Percentiles rank a stretch among this genome's conserved stretches.
These are phyloP conservation scores for Kalanchoe fedtschenkoi DNA, from an alignment of 164 flowering plant species.

Conservation along the genomic window DNA sequence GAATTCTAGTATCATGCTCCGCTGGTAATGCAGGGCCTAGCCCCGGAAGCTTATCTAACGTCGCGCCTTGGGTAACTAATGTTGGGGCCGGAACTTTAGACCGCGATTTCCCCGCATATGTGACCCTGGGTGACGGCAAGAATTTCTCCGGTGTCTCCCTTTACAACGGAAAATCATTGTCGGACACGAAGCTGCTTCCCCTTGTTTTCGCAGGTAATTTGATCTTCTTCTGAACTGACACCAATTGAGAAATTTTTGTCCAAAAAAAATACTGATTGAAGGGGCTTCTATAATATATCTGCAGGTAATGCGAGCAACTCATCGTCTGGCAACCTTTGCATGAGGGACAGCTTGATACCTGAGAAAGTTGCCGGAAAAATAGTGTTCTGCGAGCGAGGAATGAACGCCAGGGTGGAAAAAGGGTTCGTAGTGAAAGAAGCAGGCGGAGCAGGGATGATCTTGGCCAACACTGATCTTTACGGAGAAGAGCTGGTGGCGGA, in stretches of 20 bases:
- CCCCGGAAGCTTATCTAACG: constrained; percentile 33
- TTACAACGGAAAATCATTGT: constrained; percentile 28
- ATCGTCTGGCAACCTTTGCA: constrained; percentile 44
- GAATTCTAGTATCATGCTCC: constrained; percentile 51
- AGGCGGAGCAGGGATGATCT: constrained; percentile 85
- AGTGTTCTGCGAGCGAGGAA: constrained; percentile 75
- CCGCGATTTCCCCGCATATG: constrained; percentile 54
- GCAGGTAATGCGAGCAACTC: constrained; percentile 50
- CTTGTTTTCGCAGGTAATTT: constrained; percentile 42
- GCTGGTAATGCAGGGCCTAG: constrained; percentile 57
- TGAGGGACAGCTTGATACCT: constrained; percentile 38
- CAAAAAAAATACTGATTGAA: too few relatives aligned
- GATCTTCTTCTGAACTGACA: too few relatives aligned
- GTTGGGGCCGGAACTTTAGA: constrained; percentile 62
- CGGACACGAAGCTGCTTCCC: constrained; percentile 21
- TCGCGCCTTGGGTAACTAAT: constrained; percentile 62
- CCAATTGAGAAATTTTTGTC: too few relatives aligned
- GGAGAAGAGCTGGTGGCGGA: constrained; percentile 80
- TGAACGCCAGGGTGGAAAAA: constrained; percentile 48
- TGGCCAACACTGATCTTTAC: constrained; percentile 46
- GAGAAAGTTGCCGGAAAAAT: constrained; percentile 64
- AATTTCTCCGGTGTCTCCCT: constrained; percentile 58
- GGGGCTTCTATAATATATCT: constrained; percentile 14
- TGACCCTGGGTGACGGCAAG: constrained; percentile 40
- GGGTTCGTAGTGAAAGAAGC: constrained; percentile 59